Evolutionary conservation across 768 basidiomycete species (phyloP), one percentile per base, ranked within the genome.

Genomic region (Nevesoporus exiguus): DNA sequence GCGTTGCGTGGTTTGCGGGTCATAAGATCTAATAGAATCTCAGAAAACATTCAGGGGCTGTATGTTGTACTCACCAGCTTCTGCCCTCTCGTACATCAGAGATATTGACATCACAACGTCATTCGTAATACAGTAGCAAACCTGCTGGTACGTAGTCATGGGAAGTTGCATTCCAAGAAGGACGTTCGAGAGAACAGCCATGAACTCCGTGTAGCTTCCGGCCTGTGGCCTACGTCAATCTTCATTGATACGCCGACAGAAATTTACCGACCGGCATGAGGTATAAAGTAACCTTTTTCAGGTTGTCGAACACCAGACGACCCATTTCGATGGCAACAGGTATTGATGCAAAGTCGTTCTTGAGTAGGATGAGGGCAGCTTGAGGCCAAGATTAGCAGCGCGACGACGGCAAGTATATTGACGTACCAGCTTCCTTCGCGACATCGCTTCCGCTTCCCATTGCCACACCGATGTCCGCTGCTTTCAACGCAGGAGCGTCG

Each of bases 341-440:
- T 62, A 85, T 83, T 0, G 81, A 80, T 13, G 77, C 72, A 61
- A 85, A 80, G 67, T 82, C 77, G 52, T 82, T 80, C 57, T 83
- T 79, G 54, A 81, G 74, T 25, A 84, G 64, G 21, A 83, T 74
- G 42, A 83, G 65, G 36, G 69, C 62, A 63, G 74, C 74, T 73
- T 30, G 40, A 11, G 48, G 29, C 17, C 6, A n/a, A 25, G 14
- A 2, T 64, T 3, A 59, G 40, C 33, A n/a, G 43, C 2, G 25
- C 0, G 2, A 36, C 19, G 15, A 21, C 2, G 6, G 5, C 9
- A 17, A 7, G 24, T n/a, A 8, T 8, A 19, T 42, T 2, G 21
- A 47, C 69, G 70, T 71, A 66, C 80, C 76, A 14, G 81, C 81
- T 56, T 81, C 79, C 61, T 85, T 80, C 1, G 78, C 78, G 7